These are phyloP conservation scores for Rhodotorula sp. DNA, from an alignment of 1,284 basidiomycete genomes.

Conservation along the genomic window DNA sequence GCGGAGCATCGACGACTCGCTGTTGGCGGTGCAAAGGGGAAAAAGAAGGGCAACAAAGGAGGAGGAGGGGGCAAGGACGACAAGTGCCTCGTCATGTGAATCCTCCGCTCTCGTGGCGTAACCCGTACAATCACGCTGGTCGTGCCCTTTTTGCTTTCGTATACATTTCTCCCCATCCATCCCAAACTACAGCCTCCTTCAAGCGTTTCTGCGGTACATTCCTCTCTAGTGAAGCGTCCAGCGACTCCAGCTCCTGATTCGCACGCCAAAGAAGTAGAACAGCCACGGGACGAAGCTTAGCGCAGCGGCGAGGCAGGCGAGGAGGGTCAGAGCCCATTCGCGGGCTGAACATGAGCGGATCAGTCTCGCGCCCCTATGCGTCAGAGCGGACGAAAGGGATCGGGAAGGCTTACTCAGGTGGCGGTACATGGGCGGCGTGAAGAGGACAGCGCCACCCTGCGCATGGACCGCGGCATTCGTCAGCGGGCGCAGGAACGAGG, in stretches of 20 bases:
- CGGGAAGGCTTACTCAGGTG: neutral
- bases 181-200: neutral
- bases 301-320: slow-evolving; percentile 8
- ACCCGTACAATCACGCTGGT: neutral
- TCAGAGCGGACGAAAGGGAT: no score
- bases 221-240: neutral
- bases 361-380: no score
- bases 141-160: neutral
- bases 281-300: slow-evolving; percentile 4
- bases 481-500: no score
- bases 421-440: slow-evolving; percentile 20
- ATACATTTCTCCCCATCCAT: no score
- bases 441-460: slow-evolving; percentile 19
- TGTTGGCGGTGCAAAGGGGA: neutral
- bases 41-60: slow-evolving; percentile 1
- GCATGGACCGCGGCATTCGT: no score
- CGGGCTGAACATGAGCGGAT: neutral
- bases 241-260: slow-evolving; percentile 10
- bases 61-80: slow-evolving; percentile 16
- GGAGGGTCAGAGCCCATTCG: slow-evolving; percentile 10
- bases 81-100: slow-evolving; percentile 33
- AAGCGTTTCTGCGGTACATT: no score
- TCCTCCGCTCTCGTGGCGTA: no score
- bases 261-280: neutral
- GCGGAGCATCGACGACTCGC: neutral